Evolutionary conservation across 1,284 basidiomycete genomes (phyloP).

Genomic region (Sporisorium sorghi): DNA sequence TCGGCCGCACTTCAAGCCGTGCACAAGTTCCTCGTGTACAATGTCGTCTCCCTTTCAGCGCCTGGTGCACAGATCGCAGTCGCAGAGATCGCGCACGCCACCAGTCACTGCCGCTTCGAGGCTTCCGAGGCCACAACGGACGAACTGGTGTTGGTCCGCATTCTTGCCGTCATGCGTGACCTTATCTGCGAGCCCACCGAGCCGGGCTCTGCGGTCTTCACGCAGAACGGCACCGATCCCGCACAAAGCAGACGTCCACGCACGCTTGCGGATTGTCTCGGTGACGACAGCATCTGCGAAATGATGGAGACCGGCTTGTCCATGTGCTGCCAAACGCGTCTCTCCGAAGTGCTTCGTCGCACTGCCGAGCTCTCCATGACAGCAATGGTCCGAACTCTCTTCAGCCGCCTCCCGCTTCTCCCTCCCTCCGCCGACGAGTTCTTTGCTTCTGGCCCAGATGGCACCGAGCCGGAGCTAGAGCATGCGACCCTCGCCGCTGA

Average conservation of each 20-base stretch:
- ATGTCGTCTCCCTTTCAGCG: constrained; percentile 75
- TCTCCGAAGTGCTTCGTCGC: constrained; percentile 87
- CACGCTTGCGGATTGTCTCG: constrained; percentile 59
- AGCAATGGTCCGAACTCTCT: constrained; percentile 83
- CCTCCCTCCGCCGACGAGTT: constrained; percentile 60
- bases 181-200: constrained; percentile 75
- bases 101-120: constrained; percentile 97
- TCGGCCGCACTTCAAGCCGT: constrained; percentile 86
- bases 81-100: constrained; percentile 85
- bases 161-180: constrained; percentile 89
- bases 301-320: constrained; percentile 97
- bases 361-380: constrained; percentile 97
- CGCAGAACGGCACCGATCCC: background rate
- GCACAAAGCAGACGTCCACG: constrained; percentile 4
- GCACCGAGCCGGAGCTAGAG: constrained; percentile 55
- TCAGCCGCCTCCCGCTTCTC: constrained; percentile 78
- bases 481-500: constrained; percentile 62
- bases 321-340: constrained; percentile 94
- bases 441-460: constrained; percentile 47
- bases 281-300: constrained; percentile 95
- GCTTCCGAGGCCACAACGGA: constrained; percentile 85
- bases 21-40: constrained; percentile 85
- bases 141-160: constrained; percentile 91
- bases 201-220: background rate
- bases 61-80: constrained; percentile 73